These are phyloP conservation scores for Ogataea kodamae DNA, from an alignment of 805 yeast genomes.

Conservation along the genomic window DNA sequence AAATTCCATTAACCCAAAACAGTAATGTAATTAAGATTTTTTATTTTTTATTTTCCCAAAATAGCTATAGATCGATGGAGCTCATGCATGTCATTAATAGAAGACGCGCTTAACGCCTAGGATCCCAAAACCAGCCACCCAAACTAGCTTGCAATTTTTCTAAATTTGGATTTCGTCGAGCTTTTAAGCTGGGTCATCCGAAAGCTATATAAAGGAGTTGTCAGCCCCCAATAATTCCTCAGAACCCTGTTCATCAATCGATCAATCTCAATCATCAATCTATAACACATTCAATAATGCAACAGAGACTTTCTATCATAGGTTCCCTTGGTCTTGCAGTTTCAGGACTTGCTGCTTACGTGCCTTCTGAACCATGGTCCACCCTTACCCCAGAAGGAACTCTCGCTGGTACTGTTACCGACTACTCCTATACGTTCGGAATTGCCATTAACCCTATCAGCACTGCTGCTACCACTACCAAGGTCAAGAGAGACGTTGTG, in stretches of 20 bases:
- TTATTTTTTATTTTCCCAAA: constrained; percentile 11
- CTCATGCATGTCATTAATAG: constrained; percentile 16
- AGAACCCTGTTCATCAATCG: constrained; percentile 5
- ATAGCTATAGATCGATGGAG: constrained; percentile 2
- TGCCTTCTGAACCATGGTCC: constrained; percentile 66
- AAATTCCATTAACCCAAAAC: constrained; percentile 2
- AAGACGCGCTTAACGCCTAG: constrained; percentile 2
- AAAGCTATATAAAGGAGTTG: constrained; percentile 7
- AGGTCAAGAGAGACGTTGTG: constrained; percentile 33
- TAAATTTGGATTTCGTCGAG: constrained; percentile 6
- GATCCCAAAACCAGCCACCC: constrained; percentile 21
- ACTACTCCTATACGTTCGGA: constrained; percentile 61
- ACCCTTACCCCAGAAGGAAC: constrained; percentile 63
- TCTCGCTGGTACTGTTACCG: constrained; percentile 52
- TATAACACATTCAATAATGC: constrained; percentile 19
- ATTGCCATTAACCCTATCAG: constrained; percentile 59
- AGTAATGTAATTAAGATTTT: constrained; percentile 9
- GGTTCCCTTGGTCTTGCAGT: constrained; percentile 43
- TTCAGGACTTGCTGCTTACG: constrained; percentile 53
- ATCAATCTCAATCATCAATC: not conserved
- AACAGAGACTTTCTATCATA: constrained; percentile 23
- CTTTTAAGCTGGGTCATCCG: constrained; percentile 5
- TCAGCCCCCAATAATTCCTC: constrained; percentile 1
- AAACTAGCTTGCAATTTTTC: constrained; percentile 1
- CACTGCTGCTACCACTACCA: constrained; percentile 19